Evolutionary conservation across 2,329 filamentous ascomycete genomes (phyloP), one percentile per base, ranked within the genome.

Genomic region (Colletotrichum cuscutae): DNA sequence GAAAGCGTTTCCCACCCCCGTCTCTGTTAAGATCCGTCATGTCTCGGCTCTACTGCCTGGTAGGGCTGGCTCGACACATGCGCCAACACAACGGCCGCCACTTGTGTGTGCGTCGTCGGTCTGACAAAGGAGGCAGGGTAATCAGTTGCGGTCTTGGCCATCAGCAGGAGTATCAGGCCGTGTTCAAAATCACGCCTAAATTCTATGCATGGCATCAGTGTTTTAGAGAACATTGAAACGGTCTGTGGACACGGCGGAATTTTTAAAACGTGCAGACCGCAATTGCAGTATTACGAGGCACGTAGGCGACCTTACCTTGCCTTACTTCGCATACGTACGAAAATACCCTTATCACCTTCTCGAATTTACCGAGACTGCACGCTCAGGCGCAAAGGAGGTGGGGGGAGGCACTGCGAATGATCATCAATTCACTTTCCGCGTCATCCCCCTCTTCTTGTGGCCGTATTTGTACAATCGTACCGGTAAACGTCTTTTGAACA

Each of bases 31-130:
- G 7, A 52, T 49, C 28, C 5, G n/a, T 42, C 32, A 35, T 54
- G 26, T 56, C 62, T 60, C 19, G 37, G 62, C 15, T 57, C 24
- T 24, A 12, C 35, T 71, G 62, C 68, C 68, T 66, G 56, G 68
- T 71, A 71, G 68, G 61, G 68, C 68, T 71, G 68, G 30, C 22
- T 56, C 30, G 30, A 65, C 37, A 54, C 62, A 69, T 53, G 8
- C 57, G 26, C 54, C 61, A n/a, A 35, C 15, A 57, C 42, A 54
- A 53, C 19, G 60, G 59, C 30, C 57, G n/a, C 30, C 5, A 37
- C 22, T 19, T 22, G 19, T 35, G 19, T 13, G 15, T 35, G 49
- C 49, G 49, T 32, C 59, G 60, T 53, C 19, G 65, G 42, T 32
- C 30, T 52, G 22, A 46, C 52, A 19, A 15, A 56, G 15, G 52